These are phyloP conservation scores for Daldinia concentrica DNA, from an alignment of 495 filamentous ascomycete species.

Conservation along the genomic window DNA sequence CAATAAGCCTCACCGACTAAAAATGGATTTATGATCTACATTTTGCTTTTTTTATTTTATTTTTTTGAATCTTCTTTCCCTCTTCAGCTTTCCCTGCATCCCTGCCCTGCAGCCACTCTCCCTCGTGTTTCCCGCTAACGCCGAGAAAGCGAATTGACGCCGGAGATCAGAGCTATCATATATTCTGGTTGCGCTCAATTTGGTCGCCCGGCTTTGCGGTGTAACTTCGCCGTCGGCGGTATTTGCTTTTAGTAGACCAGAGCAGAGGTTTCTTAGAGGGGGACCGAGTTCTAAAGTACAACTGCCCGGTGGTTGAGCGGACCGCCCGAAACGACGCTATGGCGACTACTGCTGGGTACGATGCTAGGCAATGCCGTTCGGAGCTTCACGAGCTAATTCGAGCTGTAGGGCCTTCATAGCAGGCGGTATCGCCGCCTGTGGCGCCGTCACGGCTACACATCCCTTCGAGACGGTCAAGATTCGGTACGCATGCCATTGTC, in stretches of 20 bases:
- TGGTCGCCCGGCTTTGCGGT: not conserved
- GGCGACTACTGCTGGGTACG: slow-evolving; percentile 60
- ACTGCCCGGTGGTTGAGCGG: slow-evolving; percentile 24
- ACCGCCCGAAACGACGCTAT: slow-evolving; percentile 44
- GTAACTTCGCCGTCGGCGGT: not conserved
- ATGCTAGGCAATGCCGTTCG: not conserved
- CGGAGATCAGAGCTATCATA: not conserved
- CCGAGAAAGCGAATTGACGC: slow-evolving; percentile 1
- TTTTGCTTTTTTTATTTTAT: not conserved
- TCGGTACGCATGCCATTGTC: slow-evolving; percentile 62
- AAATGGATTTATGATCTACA: slow-evolving; percentile 6
- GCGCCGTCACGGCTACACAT: slow-evolving; percentile 96
- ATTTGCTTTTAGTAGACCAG: not conserved
- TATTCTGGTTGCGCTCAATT: not conserved
- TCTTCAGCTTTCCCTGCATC: not conserved
- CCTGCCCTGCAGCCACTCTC: too few relatives aligned
- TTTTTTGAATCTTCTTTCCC: not conserved
- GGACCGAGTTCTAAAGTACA: not conserved
- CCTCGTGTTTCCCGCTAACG: not conserved
- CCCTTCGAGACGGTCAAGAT: slow-evolving; percentile 99
- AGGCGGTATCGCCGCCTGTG: slow-evolving; percentile 94
- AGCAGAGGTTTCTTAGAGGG: not conserved
- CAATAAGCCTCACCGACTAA: slow-evolving; percentile 5
- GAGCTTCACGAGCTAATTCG: slow-evolving; percentile 23
- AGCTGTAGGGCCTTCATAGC: slow-evolving; percentile 77